These are phyloP conservation scores for Lasiosphaeria hispida DNA, from an alignment of 495 filamentous ascomycete species.

Conservation along the genomic window DNA sequence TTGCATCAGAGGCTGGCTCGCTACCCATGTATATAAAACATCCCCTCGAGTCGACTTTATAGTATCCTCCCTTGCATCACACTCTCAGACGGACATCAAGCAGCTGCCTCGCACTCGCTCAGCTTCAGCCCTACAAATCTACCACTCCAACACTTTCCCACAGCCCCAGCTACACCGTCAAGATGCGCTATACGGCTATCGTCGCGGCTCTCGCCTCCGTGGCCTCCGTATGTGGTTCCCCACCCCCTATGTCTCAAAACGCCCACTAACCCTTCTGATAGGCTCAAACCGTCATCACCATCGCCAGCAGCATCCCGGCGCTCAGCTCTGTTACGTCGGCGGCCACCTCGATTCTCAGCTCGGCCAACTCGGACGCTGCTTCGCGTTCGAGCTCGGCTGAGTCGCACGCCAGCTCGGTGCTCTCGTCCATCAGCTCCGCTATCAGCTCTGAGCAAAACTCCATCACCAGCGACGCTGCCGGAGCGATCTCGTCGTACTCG, in stretches of 20 bases:
- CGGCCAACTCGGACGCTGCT: conserved; percentile 15
- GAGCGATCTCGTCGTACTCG: conserved; percentile 2
- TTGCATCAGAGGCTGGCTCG: too few species aligned
- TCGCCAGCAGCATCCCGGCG: conserved; percentile 15
- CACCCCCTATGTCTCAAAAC: background rate
- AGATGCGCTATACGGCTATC: conserved; percentile 27
- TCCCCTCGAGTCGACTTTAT: background rate
- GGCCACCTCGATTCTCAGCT: conserved; percentile 19
- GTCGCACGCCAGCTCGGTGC: conserved; percentile 8
- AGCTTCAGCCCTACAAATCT: background rate
- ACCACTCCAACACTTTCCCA: background rate
- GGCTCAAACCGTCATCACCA: conserved; percentile 24
- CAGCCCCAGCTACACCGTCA: conserved; percentile 12
- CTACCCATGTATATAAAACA: background rate
- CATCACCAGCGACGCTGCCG: conserved; percentile 11
- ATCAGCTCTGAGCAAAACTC: conserved; percentile 3
- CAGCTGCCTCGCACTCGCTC: background rate
- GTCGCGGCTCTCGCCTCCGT: conserved; percentile 26
- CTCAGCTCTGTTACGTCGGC: conserved; percentile 18
- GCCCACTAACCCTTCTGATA: conserved; percentile 15
- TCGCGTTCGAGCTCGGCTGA: conserved; percentile 4
- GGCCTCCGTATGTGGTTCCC: conserved; percentile 23
- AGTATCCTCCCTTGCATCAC: background rate
- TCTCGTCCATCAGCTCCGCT: background rate
- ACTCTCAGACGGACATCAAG: background rate